A percentile compares a stretch with the other conserved stretches of the same genome.
Evolutionary conservation across 495 filamentous ascomycete species (phyloP).

Genomic region (Xylaria venustula): DNA sequence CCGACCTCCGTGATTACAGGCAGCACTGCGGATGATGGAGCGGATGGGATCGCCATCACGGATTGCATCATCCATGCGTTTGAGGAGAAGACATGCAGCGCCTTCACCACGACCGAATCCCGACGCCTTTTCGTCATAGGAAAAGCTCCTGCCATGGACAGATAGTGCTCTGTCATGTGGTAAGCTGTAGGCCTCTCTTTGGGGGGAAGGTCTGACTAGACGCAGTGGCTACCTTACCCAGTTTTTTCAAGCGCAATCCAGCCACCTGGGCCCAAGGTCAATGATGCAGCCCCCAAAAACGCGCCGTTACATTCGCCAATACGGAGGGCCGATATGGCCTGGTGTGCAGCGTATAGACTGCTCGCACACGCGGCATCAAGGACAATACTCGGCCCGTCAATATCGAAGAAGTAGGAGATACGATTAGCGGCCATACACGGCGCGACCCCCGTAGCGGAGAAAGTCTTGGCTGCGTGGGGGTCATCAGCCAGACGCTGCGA

Average conservation of each 20-base stretch:
- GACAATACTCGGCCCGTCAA: slow-evolving; percentile 57
- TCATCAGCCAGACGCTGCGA: slow-evolving; percentile 24
- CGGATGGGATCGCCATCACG: slow-evolving; percentile 53
- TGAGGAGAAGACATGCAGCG: slow-evolving; percentile 42
- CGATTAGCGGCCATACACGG: slow-evolving; percentile 53
- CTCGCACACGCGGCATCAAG: slow-evolving; percentile 86
- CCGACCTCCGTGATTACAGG: slow-evolving; percentile 54
- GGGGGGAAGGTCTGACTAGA: background rate
- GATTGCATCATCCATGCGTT: slow-evolving; percentile 50
- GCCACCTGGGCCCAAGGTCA: slow-evolving; percentile 52
- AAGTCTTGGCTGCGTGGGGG: slow-evolving; percentile 40
- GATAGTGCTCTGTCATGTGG: slow-evolving; percentile 52
- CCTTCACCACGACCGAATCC: slow-evolving; percentile 44
- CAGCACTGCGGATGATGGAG: slow-evolving; percentile 50
- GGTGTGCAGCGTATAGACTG: slow-evolving; percentile 54
- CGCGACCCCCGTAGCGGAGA: slow-evolving; percentile 40
- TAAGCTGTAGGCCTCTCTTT: background rate
- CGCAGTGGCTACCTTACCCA: background rate
- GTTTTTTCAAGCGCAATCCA: slow-evolving; percentile 38
- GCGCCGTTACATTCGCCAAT: slow-evolving; percentile 42
- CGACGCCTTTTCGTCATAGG: slow-evolving; percentile 35
- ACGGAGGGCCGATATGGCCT: slow-evolving; percentile 74
- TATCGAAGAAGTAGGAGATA: slow-evolving; percentile 50
- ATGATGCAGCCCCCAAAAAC: slow-evolving; percentile 42
- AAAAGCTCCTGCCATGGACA: slow-evolving; percentile 40